phyloP scores from a whole-genome alignment of 495 filamentous ascomycete genomes.

The Elasticomyces elasticus region DNA sequence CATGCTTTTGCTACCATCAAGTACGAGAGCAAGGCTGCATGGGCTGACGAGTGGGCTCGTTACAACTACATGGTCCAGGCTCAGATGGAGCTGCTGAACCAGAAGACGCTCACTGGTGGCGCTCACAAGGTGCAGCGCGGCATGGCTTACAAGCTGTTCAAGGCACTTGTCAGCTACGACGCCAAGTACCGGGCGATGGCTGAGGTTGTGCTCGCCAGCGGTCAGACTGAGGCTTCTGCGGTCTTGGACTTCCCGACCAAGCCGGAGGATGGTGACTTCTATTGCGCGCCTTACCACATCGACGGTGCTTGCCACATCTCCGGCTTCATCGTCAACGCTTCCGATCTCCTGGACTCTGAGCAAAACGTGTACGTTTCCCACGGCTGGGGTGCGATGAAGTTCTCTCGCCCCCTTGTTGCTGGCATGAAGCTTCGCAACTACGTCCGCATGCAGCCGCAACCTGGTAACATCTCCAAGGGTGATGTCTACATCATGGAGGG shows the following conservation, averaged over 20 bases:
- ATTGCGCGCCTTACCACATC: slow-evolving; percentile 39
- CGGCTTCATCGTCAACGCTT: slow-evolving; percentile 47
- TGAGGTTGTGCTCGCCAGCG: slow-evolving; percentile 37
- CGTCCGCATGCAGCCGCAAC: slow-evolving; percentile 36
- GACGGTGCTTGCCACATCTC: slow-evolving; percentile 42
- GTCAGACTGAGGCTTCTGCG: slow-evolving; percentile 36
- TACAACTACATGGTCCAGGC: slow-evolving; percentile 37
- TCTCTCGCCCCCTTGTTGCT: slow-evolving; percentile 29
- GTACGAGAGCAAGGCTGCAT: slow-evolving; percentile 32
- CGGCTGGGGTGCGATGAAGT: slow-evolving; percentile 35
- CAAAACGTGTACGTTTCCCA: slow-evolving; percentile 40
- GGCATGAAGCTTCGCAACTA: slow-evolving; percentile 35
- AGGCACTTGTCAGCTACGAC: slow-evolving; percentile 35
- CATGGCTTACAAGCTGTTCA: slow-evolving; percentile 43
- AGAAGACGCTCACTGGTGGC: slow-evolving; percentile 32
- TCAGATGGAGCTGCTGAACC: slow-evolving; percentile 34
- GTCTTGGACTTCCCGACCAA: slow-evolving; percentile 35
- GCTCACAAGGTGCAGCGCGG: slow-evolving; percentile 38
- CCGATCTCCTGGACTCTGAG: slow-evolving; percentile 37
- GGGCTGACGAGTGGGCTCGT: slow-evolving; percentile 34
- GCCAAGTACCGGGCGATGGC: slow-evolving; percentile 36
- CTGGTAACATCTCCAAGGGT: slow-evolving; percentile 34
- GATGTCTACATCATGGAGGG: slow-evolving; percentile 38
- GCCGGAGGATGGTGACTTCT: slow-evolving; percentile 35
- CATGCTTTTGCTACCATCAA: slow-evolving; percentile 33